Evolutionary conservation across 805 yeast genomes (phyloP).

Genomic region (Metschnikowia anglica): DNA sequence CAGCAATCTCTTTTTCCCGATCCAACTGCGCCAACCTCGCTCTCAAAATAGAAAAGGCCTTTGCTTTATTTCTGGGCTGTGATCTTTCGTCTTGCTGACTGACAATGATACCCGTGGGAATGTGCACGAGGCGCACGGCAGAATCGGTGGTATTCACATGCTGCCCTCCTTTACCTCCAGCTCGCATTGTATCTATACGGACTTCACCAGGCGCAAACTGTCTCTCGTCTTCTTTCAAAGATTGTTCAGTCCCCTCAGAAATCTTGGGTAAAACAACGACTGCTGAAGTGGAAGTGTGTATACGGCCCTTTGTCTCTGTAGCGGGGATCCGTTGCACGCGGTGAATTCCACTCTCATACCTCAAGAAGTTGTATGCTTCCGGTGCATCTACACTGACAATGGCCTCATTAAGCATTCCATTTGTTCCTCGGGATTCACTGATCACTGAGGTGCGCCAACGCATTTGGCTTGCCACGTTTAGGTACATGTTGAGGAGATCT

Average conservation of each 20-base stretch:
- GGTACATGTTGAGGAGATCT: constrained; percentile 80
- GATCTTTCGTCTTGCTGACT: constrained; percentile 93
- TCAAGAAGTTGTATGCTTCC: constrained; percentile 69
- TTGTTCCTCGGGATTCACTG: constrained; percentile 53
- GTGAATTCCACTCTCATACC: constrained; percentile 94
- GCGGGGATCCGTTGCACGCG: constrained; percentile 92
- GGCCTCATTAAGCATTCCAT: constrained; percentile 75
- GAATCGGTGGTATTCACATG: constrained; percentile 97
- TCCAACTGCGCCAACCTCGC: constrained; percentile 84
- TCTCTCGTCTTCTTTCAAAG: constrained; percentile 55
- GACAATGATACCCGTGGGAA: constrained; percentile 87
- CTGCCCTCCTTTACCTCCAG: constrained; percentile 97
- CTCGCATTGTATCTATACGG: constrained; percentile 93
- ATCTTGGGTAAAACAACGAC: constrained; percentile 89
- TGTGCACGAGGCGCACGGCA: constrained; percentile 89
- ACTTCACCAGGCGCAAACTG: constrained; percentile 84
- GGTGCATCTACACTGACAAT: constrained; percentile 64
- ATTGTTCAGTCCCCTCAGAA: constrained; percentile 51
- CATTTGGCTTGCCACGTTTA: constrained; percentile 60
- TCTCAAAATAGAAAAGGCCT: constrained; percentile 79
- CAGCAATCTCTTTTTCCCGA: constrained; percentile 58
- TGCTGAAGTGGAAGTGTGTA: constrained; percentile 95
- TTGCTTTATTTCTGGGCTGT: constrained; percentile 91
- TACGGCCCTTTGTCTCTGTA: constrained; percentile 90
- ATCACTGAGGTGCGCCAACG: constrained; percentile 68